These are phyloP conservation scores for Amanita phalloides DNA, from an alignment of 768 basidiomycete species.

Conservation along the genomic window DNA sequence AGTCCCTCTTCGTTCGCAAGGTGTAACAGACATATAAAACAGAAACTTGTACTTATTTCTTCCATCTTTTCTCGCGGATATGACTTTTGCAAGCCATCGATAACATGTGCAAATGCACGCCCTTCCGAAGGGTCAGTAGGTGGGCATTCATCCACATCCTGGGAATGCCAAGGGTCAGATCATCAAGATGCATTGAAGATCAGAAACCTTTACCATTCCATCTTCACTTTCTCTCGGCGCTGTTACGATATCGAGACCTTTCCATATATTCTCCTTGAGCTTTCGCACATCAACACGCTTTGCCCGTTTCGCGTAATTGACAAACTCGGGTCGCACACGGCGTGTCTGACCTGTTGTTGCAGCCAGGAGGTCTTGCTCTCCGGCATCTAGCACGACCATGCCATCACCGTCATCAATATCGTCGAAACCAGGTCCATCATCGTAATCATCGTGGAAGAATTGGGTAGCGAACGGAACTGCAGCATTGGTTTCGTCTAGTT, in stretches of 20 bases:
- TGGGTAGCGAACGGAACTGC: slow-evolving; percentile 87
- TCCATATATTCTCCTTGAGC: slow-evolving; percentile 98
- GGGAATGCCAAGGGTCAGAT: background rate
- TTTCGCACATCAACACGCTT: slow-evolving; percentile 95
- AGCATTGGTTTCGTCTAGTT: slow-evolving; percentile 31
- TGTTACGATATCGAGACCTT: slow-evolving; percentile 71
- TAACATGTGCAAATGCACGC: slow-evolving; percentile 70
- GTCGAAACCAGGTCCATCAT: slow-evolving; percentile 68
- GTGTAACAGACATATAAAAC: slow-evolving; percentile 96
- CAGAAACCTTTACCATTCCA: slow-evolving; percentile 35
- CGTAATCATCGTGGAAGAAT: slow-evolving; percentile 91
- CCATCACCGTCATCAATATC: slow-evolving; percentile 42
- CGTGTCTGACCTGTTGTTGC: slow-evolving; percentile 68
- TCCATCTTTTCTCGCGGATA: slow-evolving; percentile 94
- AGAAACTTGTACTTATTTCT: slow-evolving; percentile 98
- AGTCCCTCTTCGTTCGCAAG: slow-evolving; percentile 95
- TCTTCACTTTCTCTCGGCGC: slow-evolving; percentile 27
- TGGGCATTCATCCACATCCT: slow-evolving; percentile 46
- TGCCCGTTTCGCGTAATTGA: slow-evolving; percentile 91
- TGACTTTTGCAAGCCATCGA: slow-evolving; percentile 65
- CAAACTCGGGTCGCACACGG: slow-evolving; percentile 75
- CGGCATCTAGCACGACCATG: slow-evolving; percentile 31
- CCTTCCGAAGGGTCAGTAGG: slow-evolving; percentile 58
- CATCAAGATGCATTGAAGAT: background rate
- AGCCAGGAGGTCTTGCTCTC: slow-evolving; percentile 82